Base-by-base conservation (phyloP, 352 stramenopile species). In the Phytophthora citrophthora region DNA sequence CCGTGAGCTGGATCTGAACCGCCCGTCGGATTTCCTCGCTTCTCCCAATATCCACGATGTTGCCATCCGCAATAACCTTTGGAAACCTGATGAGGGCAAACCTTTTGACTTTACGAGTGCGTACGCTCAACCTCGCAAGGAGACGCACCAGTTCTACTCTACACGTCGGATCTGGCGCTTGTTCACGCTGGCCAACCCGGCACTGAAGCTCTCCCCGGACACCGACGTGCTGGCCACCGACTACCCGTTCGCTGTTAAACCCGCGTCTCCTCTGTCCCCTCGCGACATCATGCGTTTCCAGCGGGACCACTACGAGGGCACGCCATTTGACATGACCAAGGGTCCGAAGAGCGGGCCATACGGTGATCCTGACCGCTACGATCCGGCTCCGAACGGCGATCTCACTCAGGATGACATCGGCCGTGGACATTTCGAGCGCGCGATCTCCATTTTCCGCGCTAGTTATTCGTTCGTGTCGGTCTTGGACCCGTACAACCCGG, bases 301-400 rank as follows among this genome's bases (percentile, higher is more conserved):
- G 61, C 82, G 94, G 3, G 90, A 98, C 68, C 94, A 98, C 70
- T 98, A 98, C 60, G 88, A 98, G 72, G 91, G 91, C 31, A 98
- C 94, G 9, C 39, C 72, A 26, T 99, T 95, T 65, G 88, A 97
- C 54, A 93, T 97, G 78, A 96, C 83, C 0, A 76, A 80, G 52
- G 88, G 90, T 0, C 72, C 81, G 1, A 72, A 81, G 27, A 84
- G 74, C 26, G 96, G 96, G 9, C 92, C 96, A 13, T 99, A 91
- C 70, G 91, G 94, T 8, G 77, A 96, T 52, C 93, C 93, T 5
- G 91, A 98, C 66, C 84, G 93, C 20, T 98, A 95, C 74, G 88
- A 95, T 34, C 32, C 63, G 23, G 74, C 70, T 1, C 41, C 77
- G 20, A 80, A 73, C 23, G 79, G 61, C 7, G 70, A 92, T 47